Evolutionary conservation across 257 asterid genomes (phyloP).

Genomic region (Thymus mandschuricus): DNA sequence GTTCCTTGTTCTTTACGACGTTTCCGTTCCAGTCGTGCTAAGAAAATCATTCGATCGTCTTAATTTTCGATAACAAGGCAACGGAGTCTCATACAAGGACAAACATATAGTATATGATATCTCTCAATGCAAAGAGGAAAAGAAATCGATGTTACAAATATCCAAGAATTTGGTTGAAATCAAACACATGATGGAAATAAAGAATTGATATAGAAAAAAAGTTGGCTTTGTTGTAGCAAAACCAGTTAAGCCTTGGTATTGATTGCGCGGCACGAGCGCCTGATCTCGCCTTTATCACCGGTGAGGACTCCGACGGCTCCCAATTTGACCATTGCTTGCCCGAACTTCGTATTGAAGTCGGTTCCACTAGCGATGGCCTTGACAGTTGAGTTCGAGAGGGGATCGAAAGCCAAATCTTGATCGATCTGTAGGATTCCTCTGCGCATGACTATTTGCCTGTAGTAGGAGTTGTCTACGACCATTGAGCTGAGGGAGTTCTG

Average conservation of each 20-base stretch:
- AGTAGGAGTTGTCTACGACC: conserved; percentile 54
- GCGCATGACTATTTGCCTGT: conserved; percentile 38
- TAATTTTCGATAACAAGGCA: not conserved
- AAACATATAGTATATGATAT: not conserved
- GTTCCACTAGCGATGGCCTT: conserved; percentile 33
- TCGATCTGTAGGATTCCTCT: conserved; percentile 65
- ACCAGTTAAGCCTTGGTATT: not conserved
- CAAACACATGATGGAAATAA: not conserved
- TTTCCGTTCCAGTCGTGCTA: not conserved
- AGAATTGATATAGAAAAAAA: no score
- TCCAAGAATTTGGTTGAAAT: conserved; percentile 9
- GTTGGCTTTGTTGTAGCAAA: not conserved
- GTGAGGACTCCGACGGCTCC: conserved; percentile 56
- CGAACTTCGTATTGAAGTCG: conserved; percentile 47
- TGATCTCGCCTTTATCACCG: conserved; percentile 51
- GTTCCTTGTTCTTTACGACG: not conserved
- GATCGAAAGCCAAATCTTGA: conserved; percentile 58
- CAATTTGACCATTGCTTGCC: conserved; percentile 61
- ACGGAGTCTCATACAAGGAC: not conserved
- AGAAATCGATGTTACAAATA: not conserved
- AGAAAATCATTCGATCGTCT: no score
- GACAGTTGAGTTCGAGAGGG: conserved; percentile 43
- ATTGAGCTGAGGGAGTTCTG: conserved; percentile 45
- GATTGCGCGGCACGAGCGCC: conserved; percentile 40
- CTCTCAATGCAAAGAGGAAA: not conserved